Percentiles rank a stretch among this genome's conserved stretches.
phyloP scores from a whole-genome alignment of 148 eudicot species.

The Heliamphora exappendiculata region DNA sequence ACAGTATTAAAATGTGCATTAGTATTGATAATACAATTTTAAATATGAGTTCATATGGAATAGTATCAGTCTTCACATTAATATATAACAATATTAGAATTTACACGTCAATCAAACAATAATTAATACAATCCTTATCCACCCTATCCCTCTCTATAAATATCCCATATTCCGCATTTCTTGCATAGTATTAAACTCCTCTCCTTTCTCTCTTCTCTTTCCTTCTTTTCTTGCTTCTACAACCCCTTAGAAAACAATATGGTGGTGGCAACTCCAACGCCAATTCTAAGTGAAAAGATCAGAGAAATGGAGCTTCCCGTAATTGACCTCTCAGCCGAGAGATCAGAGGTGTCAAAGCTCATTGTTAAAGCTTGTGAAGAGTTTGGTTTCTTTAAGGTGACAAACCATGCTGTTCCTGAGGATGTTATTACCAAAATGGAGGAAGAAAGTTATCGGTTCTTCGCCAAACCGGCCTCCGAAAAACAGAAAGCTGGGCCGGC shows the following conservation, averaged over 20 bases:
- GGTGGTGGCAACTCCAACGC: conserved; percentile 29
- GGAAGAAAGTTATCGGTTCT: conserved; percentile 28
- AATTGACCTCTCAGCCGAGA: conserved; percentile 27
- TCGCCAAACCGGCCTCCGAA: conserved; percentile 23
- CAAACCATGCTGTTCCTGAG: conserved; percentile 44
- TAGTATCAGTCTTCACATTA: too few relatives aligned
- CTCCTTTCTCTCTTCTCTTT: too few relatives aligned
- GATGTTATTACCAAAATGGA: conserved; percentile 32
- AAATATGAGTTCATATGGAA: too few relatives aligned
- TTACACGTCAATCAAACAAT: too few relatives aligned
- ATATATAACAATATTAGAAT: too few relatives aligned
- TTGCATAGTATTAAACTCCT: background rate
- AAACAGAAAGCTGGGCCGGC: conserved; percentile 35
- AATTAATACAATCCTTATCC: too few relatives aligned
- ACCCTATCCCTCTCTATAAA: background rate
- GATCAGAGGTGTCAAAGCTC: conserved; percentile 18
- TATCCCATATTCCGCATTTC: background rate
- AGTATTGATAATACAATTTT: too few relatives aligned
- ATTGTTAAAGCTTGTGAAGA: conserved; percentile 42
- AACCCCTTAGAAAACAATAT: conserved; percentile 9
- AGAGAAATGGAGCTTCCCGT: conserved; percentile 29
- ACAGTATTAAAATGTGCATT: too few relatives aligned
- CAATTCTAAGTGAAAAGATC: conserved; percentile 20
- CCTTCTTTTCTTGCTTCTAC: background rate
- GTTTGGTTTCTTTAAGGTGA: conserved; percentile 52